Conservation (phyloP, 176 grass and related monocot species). For the Lolium perenne region DNA sequence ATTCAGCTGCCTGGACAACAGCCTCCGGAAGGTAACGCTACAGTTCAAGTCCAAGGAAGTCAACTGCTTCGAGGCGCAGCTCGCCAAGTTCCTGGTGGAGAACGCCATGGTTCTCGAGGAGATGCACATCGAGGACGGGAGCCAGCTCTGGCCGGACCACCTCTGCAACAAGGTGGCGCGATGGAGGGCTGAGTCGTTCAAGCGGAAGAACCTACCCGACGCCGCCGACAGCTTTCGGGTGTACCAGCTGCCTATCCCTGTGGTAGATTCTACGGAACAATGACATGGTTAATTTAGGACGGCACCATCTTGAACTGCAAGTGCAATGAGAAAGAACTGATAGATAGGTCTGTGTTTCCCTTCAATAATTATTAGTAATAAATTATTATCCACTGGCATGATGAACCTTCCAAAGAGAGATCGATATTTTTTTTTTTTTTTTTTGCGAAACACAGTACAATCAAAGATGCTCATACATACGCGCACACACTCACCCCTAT, state of each 20-base stretch:
- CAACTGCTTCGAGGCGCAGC: constrained; percentile 15
- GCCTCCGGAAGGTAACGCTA: background rate
- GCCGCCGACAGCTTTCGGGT: background rate
- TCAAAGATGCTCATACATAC: too few species aligned
- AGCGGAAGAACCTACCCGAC: background rate
- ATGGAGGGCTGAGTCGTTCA: background rate
- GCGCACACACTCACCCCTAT: too few species aligned
- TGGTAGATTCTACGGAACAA: background rate
- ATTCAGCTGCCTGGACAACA: background rate
- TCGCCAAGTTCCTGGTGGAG: constrained; percentile 22
- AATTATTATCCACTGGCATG: too few species aligned
- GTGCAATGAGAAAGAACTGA: background rate
- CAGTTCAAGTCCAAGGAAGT: background rate
- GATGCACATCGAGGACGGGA: constrained; percentile 11
- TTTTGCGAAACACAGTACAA: too few species aligned
- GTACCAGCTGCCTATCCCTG: background rate
- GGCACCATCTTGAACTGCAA: background rate
- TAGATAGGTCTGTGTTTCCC: background rate
- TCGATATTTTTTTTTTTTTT: too few species aligned
- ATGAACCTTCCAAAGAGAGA: too few species aligned
- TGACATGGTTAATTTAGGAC: background rate
- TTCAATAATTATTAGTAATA: background rate
- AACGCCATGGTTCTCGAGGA: constrained; percentile 22
- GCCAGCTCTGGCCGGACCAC: background rate
- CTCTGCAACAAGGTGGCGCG: background rate